Evolutionary conservation across 768 basidiomycete species (phyloP).

Genomic region (Sarcodon sp.): DNA sequence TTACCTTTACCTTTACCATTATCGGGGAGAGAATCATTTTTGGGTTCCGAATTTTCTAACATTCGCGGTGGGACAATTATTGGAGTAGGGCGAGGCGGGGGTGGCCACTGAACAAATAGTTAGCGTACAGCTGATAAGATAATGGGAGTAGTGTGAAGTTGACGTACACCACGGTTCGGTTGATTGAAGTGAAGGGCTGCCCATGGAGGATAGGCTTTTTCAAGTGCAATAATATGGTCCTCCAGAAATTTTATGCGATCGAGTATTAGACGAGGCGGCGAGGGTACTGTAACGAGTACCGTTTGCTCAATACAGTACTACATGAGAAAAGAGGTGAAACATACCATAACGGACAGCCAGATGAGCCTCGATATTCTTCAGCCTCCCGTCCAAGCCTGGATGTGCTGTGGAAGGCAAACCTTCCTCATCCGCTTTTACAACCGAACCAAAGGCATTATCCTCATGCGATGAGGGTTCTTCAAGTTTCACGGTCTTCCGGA

Average conservation of each 20-base stretch:
- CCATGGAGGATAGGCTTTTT: conserved; percentile 81
- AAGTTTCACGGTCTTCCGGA: conserved; percentile 43
- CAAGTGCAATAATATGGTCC: conserved; percentile 63
- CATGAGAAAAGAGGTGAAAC: neutral
- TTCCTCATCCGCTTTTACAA: neutral
- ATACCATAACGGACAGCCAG: conserved; percentile 63
- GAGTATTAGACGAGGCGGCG: conserved; percentile 50
- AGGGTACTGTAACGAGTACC: conserved; percentile 38
- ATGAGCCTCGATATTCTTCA: conserved; percentile 60
- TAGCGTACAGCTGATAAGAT: neutral
- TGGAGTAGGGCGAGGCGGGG: conserved; percentile 66
- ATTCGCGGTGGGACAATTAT: conserved; percentile 68
- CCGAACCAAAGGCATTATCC: neutral
- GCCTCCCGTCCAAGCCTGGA: conserved; percentile 51
- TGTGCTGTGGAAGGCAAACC: conserved; percentile 17
- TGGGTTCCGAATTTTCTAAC: conserved; percentile 13
- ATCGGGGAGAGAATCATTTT: conserved; percentile 4
- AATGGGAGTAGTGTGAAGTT: conserved; percentile 1
- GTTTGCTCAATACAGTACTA: neutral
- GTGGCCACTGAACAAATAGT: conserved; percentile 54
- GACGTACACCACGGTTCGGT: conserved; percentile 58
- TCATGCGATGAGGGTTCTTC: neutral
- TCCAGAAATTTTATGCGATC: conserved; percentile 59
- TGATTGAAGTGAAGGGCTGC: conserved; percentile 84
- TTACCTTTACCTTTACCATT: conserved; percentile 13